Conservation (phyloP, 495 filamentous ascomycete genomes). For the Xylaria longipes region DNA sequence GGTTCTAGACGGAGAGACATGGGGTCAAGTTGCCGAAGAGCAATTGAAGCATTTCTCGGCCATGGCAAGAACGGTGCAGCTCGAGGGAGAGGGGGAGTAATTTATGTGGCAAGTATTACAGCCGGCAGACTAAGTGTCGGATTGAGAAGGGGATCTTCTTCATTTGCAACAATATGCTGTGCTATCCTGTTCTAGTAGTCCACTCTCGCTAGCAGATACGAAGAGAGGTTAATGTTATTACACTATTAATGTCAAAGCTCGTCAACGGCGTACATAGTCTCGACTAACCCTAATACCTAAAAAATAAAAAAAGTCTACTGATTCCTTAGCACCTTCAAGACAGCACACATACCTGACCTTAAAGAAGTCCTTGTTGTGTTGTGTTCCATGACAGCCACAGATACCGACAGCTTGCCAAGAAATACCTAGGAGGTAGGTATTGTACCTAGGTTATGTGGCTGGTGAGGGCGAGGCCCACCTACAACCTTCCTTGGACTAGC, state of each 20-base stretch:
- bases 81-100: conserved; percentile 1
- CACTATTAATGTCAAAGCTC: background rate
- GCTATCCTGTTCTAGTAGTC: background rate
- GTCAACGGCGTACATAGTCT: background rate
- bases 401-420: background rate
- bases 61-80: conserved; percentile 40
- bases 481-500: too few relatives aligned
- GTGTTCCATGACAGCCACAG: conserved; percentile 14
- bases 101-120: background rate
- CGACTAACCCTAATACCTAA: background rate
- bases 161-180: conserved; percentile 7
- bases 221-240: background rate
- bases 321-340: background rate
- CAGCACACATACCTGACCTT: background rate
- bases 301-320: too few relatives aligned
- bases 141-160: background rate
- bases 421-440: too few relatives aligned
- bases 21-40: conserved; percentile 43
- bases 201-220: background rate
- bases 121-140: background rate
- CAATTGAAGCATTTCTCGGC: conserved; percentile 44
- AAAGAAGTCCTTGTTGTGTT: too few relatives aligned
- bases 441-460: conserved; percentile 1
- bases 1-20: conserved; percentile 35
- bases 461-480: background rate